phyloP scores from a whole-genome alignment of 352 stramenopile genomes.

The Pythium dissimile region DNA sequence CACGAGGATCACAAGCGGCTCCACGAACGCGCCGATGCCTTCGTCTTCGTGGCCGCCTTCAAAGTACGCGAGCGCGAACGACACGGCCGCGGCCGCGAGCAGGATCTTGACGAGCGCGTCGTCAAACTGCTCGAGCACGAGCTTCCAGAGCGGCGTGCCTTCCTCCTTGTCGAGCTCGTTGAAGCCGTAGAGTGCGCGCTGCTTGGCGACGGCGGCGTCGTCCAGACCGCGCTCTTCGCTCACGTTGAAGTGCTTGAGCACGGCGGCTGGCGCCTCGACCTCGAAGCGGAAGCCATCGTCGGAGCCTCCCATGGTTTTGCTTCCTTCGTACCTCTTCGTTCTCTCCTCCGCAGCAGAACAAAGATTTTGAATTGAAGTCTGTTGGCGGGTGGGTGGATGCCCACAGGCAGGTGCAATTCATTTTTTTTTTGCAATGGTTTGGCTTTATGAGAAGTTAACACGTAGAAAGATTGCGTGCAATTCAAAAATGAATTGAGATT shows the following conservation, averaged over 20 bases:
- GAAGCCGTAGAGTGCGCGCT: constrained; percentile 57
- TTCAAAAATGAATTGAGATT: constrained; percentile 23
- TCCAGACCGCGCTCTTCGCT: constrained; percentile 55
- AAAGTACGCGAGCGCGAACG: constrained; percentile 91
- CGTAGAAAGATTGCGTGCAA: background rate
- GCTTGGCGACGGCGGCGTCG: constrained; percentile 48
- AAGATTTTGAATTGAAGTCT: constrained; percentile 32
- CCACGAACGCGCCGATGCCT: constrained; percentile 91
- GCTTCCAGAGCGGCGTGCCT: constrained; percentile 87
- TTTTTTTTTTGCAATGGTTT: background rate
- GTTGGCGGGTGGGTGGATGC: background rate
- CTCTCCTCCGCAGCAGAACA: constrained; percentile 1
- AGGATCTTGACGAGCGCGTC: constrained; percentile 98
- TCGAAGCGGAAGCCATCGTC: constrained; percentile 37
- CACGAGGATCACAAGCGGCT: constrained; percentile 96
- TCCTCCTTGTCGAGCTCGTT: constrained; percentile 92
- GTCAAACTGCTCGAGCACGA: constrained; percentile 99
- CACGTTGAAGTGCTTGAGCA: constrained; percentile 77
- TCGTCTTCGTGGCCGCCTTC: constrained; percentile 86
- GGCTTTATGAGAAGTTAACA: too few relatives aligned
- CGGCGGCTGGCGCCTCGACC: constrained; percentile 63
- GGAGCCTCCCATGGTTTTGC: too few relatives aligned
- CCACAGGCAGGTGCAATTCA: constrained; percentile 10
- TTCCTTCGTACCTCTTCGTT: constrained; percentile 2
- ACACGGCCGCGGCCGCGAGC: constrained; percentile 94